phyloP scores from a whole-genome alignment of 106 monocot genomes.

The Amphibolis antarctica region DNA sequence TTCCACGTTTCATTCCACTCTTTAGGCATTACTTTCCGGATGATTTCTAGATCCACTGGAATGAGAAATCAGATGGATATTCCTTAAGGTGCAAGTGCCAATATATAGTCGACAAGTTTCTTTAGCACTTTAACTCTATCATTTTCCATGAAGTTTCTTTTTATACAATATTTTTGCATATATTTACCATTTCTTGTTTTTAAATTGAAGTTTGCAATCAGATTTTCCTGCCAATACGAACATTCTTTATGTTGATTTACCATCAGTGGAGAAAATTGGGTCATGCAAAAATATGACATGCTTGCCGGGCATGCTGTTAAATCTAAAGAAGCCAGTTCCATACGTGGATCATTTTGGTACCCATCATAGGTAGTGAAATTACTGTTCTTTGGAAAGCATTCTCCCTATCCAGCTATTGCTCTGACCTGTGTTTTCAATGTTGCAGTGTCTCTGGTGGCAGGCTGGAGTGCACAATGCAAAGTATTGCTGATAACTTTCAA shows the following conservation, averaged over 20 bases:
- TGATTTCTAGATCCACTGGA: too few species aligned
- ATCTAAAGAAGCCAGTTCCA: constrained; percentile 68
- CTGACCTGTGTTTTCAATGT: constrained; percentile 8
- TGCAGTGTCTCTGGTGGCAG: constrained; percentile 87
- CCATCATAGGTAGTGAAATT: constrained; percentile 52
- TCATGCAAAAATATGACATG: constrained; percentile 49
- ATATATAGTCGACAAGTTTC: not conserved
- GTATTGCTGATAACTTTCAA: constrained; percentile 76
- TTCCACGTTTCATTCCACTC: too few species aligned
- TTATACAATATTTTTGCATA: not conserved
- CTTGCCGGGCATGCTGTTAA: constrained; percentile 92
- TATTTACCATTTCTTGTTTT: constrained; percentile 13
- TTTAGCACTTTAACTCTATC: not conserved
- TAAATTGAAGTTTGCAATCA: constrained; percentile 46
- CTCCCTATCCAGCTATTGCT: not conserved
- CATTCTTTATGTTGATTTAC: constrained; percentile 85
- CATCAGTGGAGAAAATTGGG: constrained; percentile 77
- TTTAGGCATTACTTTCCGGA: too few species aligned
- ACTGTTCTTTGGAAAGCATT: not conserved
- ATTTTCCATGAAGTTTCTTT: not conserved
- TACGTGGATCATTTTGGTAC: constrained; percentile 70
- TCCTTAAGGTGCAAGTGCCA: too few species aligned
- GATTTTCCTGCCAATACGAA: constrained; percentile 94
- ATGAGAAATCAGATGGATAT: too few species aligned
- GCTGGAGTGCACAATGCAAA: constrained; percentile 98